Evolutionary conservation across 2,329 filamentous ascomycete species (phyloP), one percentile per base, ranked within the genome.

Genomic region (Hymenoscyphus infarciens): DNA sequence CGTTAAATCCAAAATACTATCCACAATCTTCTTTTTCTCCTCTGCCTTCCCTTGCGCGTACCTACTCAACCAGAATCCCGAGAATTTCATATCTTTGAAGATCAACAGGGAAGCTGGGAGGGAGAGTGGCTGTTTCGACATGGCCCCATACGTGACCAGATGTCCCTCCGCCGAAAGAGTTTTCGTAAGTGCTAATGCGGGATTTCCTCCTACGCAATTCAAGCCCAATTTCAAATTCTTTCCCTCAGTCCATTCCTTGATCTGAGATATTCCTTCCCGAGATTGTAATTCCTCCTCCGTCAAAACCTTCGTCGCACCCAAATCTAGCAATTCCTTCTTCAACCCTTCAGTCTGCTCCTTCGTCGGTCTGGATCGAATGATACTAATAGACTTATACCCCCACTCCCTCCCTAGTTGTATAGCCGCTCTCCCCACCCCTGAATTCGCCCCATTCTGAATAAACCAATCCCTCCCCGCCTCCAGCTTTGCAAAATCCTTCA

Each of bases 391-490:
- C 72, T 91, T 88, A 72, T 95, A 83, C 0, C 94, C 94, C 94
- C 93, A 98, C 60, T 92, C 82, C 70, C 79, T 82, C 1, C 85
- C 94, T 1, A 99, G 81, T 78, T 99, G 95, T 67, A 98, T 95
- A 11, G 92, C 94, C 2, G 93, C 90, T 45, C 95, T 82, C 1
- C 95, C 95, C 16, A 99, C 95, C 11, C 92, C 95, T 52, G 87
- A 92, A 77, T 99, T 99, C 45, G 94, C 95, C 7, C 94, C 95
- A 75, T 99, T 99, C 77, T 99, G 95, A 56, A 99, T 87, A 74
- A 97, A 91, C 93, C 94, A 99, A 62, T 96, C 89, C 61, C 93
- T 90, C n/a, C 82, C 74, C 72, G 88, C 76, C 3, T 79, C 74
- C 29, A 63, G 33, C 16, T 35, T 57, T 4, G 78, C 86, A 73